Evolutionary conservation across 208 protist genomes (phyloP), one percentile per base, ranked within the genome.

Genomic region (Acanthamoeba lugdunensis): DNA sequence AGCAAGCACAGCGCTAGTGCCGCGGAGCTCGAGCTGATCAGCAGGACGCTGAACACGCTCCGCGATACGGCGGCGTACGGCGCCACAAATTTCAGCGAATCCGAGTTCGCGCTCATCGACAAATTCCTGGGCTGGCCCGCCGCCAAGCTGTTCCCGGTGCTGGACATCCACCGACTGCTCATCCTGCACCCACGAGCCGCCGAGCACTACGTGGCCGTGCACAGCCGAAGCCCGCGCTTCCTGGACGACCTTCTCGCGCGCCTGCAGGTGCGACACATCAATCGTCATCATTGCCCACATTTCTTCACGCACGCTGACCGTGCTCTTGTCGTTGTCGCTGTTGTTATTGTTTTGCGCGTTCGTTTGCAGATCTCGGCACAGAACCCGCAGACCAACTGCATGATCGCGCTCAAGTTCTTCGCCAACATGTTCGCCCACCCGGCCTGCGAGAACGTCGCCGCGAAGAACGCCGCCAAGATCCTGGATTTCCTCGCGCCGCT

Each of bases 331-430:
- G 13, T 50, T 50, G 48, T 50, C 11, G 45, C 11, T 11, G 48
- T 50, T 14, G 48, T 50, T 2, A 14, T 50, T 79, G 69, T 79
- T 14, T 5, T 79, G 33, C 7, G 18, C 63, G 21, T 82, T 30
- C 8, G 48, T 58, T 16, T 4, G 23, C 21, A 87, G 77, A 58
- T 87, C 7, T 89, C 45, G 14, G 4, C 48, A 45, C 25, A 65
- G n/a, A 89, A 89, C 56, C 81, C 81, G 28, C 52, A 69, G 37
- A 61, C 37, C 61, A 92, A 92, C 41, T 37, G 87, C 37, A 92
- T 92, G 87, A 92, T 92, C 8, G 65, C 61, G 11, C 65, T 92
- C 37, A 92, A 92, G 87, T 92, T 92, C 48, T 50, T 92, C 23
- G 63, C 87, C 30, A 92, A 92, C 58, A 92, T 75, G 87, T 92